These are phyloP conservation scores for Arthrobotrys iridis DNA, from an alignment of 2,329 filamentous ascomycete species.

Conservation along the genomic window DNA sequence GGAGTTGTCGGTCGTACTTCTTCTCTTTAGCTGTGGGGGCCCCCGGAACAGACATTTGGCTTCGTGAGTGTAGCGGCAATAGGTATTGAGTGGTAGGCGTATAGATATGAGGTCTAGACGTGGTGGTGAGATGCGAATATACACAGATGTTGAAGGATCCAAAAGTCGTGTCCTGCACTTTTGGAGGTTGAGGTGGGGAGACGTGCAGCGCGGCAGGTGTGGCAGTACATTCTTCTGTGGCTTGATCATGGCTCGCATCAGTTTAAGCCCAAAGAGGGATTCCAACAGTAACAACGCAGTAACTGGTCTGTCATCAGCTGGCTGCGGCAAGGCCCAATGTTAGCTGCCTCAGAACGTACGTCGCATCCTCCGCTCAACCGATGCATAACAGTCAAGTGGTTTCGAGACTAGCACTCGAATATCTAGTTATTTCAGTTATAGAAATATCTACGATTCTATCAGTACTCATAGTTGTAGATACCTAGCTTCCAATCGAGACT, in stretches of 20 bases:
- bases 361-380: too few species aligned
- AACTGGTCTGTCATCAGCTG: neutral
- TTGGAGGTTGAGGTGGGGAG: conserved; percentile 50
- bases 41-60: conserved; percentile 46
- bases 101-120: neutral
- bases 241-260: neutral
- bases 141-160: conserved; percentile 15
- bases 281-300: conserved; percentile 1
- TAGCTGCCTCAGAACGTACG: too few species aligned
- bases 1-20: conserved; percentile 94
- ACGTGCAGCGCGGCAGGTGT: conserved; percentile 50
- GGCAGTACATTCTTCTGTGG: conserved; percentile 17
- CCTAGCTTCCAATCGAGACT: too few species aligned
- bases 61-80: neutral
- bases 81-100: neutral
- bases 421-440: too few species aligned
- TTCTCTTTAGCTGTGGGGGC: conserved; percentile 61
- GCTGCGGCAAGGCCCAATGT: too few species aligned
- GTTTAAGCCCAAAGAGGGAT: neutral
- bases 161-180: conserved; percentile 23
- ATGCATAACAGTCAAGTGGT: too few species aligned
- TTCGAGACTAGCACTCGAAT: too few species aligned
- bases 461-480: too few species aligned
- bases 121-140: neutral
- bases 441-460: too few species aligned